Conservation (phyloP, 345 rosid genomes). For the Carallia pectinifolia region DNA sequence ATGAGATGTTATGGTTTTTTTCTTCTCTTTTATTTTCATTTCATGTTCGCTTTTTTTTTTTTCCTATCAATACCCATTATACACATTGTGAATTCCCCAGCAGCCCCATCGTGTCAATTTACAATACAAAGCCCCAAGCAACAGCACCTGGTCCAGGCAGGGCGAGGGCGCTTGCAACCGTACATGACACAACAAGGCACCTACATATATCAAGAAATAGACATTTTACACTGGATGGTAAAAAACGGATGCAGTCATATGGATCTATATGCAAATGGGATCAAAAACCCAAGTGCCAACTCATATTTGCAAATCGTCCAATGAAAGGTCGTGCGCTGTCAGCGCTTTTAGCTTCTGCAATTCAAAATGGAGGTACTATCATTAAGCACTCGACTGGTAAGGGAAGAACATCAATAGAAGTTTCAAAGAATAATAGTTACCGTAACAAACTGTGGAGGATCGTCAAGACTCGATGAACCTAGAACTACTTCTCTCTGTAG, state of each 20-base stretch:
- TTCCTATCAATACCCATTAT: slow-evolving; percentile 1
- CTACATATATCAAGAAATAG: background rate
- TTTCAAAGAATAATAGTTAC: slow-evolving; percentile 33
- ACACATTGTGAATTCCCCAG: background rate
- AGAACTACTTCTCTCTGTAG: slow-evolving; percentile 84
- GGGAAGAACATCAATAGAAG: background rate
- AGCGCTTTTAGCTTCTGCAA: slow-evolving; percentile 88
- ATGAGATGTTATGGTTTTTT: too few relatives aligned
- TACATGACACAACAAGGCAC: background rate
- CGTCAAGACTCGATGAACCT: slow-evolving; percentile 92
- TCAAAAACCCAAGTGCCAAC: slow-evolving; percentile 3
- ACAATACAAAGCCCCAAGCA: background rate
- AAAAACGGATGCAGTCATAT: slow-evolving; percentile 6
- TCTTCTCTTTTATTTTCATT: background rate
- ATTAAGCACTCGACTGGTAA: background rate
- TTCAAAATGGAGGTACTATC: background rate
- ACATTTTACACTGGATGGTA: background rate
- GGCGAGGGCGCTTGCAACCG: too few relatives aligned
- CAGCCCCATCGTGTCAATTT: background rate
- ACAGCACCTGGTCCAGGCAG: background rate
- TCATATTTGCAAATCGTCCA: slow-evolving; percentile 66
- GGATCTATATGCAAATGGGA: slow-evolving; percentile 17
- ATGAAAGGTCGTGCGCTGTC: slow-evolving; percentile 65
- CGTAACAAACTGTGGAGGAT: slow-evolving; percentile 93
- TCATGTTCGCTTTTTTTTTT: background rate